phyloP scores from a whole-genome alignment of 331 rosid genomes.

The Arachis monticola region DNA sequence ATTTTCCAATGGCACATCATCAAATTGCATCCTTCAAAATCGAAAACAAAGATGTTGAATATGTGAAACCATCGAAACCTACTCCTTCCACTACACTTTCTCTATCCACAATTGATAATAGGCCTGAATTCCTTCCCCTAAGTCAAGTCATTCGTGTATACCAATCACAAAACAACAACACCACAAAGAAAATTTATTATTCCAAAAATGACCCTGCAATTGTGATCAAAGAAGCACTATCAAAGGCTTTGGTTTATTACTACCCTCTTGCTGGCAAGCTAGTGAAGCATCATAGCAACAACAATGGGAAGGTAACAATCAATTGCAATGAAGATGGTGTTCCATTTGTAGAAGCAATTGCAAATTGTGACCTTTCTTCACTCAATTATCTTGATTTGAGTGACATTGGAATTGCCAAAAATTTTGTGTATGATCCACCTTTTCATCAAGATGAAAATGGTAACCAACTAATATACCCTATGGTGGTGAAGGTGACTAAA shows the following conservation, averaged over 20 bases:
- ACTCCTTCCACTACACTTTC: slow-evolving; percentile 35
- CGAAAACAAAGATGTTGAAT: slow-evolving; percentile 14
- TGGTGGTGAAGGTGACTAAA: slow-evolving; percentile 38
- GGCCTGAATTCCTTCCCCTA: background rate
- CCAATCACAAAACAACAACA: background rate
- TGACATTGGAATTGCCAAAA: slow-evolving; percentile 3
- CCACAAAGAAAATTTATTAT: too few relatives aligned
- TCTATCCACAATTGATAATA: slow-evolving; percentile 33
- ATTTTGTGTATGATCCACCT: slow-evolving; percentile 20
- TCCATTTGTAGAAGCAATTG: slow-evolving; percentile 45
- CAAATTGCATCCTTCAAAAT: background rate
- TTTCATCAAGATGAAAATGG: slow-evolving; percentile 29
- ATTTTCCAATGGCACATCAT: slow-evolving; percentile 3
- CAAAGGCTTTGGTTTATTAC: slow-evolving; percentile 37
- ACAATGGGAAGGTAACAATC: slow-evolving; percentile 40
- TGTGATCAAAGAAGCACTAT: slow-evolving; percentile 41
- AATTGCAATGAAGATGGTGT: slow-evolving; percentile 43
- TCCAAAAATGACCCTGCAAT: slow-evolving; percentile 7
- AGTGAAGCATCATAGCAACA: background rate
- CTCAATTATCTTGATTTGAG: slow-evolving; percentile 38
- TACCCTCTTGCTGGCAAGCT: slow-evolving; percentile 47
- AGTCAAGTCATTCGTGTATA: slow-evolving; percentile 16
- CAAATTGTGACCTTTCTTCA: slow-evolving; percentile 39
- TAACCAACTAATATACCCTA: background rate
- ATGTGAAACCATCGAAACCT: slow-evolving; percentile 35